phyloP scores from a whole-genome alignment of 805 yeast species.

The Saturnispora serradocipensis region DNA sequence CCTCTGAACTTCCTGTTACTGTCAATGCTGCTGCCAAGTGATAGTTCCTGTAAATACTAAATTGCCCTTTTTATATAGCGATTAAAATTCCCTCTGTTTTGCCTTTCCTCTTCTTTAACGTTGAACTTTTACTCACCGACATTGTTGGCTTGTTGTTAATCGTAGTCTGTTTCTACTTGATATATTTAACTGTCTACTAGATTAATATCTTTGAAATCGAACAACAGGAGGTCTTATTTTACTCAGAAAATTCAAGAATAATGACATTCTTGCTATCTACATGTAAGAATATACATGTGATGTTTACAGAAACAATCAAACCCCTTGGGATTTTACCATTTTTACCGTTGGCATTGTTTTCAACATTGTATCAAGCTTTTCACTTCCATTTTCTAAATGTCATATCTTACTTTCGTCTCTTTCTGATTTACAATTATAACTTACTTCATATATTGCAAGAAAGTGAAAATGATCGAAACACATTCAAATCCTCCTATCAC shows the following conservation, averaged over 20 bases:
- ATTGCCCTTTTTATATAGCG: not conserved
- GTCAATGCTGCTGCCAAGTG: constrained; percentile 16
- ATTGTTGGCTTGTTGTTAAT: not conserved
- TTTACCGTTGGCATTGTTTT: constrained; percentile 19
- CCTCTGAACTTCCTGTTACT: constrained; percentile 13
- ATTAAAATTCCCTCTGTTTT: not conserved
- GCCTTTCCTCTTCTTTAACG: not conserved
- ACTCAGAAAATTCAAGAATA: not conserved
- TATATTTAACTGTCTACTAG: no score
- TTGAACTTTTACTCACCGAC: not conserved
- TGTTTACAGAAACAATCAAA: not conserved
- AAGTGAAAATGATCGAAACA: constrained; percentile 16
- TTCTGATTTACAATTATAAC: constrained; percentile 18
- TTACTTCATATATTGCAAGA: constrained; percentile 19
- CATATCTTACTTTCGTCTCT: constrained; percentile 14
- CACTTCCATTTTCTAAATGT: constrained; percentile 14
- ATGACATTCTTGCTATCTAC: not conserved
- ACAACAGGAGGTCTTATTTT: no score
- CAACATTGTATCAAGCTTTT: constrained; percentile 17
- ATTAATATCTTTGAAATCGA: no score
- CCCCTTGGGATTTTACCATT: constrained; percentile 20
- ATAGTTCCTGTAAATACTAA: not conserved
- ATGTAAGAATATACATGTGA: not conserved
- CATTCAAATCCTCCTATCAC: constrained; percentile 16
- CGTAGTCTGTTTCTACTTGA: not conserved